Conservation (phyloP, 1,139 yeast species). For the Spathaspora sp. region DNA sequence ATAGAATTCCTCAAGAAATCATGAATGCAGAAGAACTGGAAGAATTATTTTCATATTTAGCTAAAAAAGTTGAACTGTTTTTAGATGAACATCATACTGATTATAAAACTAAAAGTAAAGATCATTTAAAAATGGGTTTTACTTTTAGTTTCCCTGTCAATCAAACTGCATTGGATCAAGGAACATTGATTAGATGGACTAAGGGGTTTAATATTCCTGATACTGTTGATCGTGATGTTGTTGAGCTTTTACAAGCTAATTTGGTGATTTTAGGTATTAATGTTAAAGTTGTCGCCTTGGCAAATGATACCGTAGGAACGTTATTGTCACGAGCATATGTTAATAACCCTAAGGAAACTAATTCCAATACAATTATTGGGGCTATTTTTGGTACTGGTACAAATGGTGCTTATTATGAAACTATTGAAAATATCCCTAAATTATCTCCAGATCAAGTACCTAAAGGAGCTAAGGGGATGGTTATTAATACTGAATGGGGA, state of each 20-base stretch:
- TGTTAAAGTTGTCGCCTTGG: constrained; percentile 81
- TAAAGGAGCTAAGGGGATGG: constrained; percentile 68
- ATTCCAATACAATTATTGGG: constrained; percentile 76
- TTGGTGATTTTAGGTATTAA: constrained; percentile 58
- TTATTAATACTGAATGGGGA: constrained; percentile 96
- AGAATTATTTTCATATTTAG: constrained; percentile 69
- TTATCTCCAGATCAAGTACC: constrained; percentile 45
- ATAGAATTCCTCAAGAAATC: constrained; percentile 68
- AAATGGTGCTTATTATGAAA: constrained; percentile 88
- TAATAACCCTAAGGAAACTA: constrained; percentile 53
- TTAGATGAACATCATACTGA: constrained; percentile 62
- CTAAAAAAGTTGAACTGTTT: constrained; percentile 64
- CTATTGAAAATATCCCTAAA: constrained; percentile 67
- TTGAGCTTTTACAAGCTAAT: constrained; percentile 65
- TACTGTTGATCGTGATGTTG: constrained; percentile 81
- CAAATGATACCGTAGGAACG: constrained; percentile 95
- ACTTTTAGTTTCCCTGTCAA: constrained; percentile 91
- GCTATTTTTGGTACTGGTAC: constrained; percentile 96
- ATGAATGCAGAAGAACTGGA: constrained; percentile 55
- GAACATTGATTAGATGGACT: constrained; percentile 89
- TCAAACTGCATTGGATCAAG: constrained; percentile 76
- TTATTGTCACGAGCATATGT: constrained; percentile 83
- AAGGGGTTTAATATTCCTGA: constrained; percentile 88
- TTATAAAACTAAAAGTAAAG: constrained; percentile 1
- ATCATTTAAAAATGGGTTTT: constrained; percentile 70